Conservation (phyloP, 345 rosid species). For the Lepidium didymum region DNA sequence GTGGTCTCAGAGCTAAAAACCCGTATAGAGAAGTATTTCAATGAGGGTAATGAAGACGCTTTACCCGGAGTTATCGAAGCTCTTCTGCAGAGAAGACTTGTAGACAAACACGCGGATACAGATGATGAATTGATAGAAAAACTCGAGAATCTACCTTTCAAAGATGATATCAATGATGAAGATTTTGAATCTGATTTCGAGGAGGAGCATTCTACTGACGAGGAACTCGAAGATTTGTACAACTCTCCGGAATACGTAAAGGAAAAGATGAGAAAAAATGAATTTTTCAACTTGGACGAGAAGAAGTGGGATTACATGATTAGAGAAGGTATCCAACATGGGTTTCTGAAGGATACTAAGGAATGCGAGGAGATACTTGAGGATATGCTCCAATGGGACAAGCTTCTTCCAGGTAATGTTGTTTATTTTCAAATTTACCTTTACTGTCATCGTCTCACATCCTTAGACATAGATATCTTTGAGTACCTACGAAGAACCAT, state of each 20-base stretch:
- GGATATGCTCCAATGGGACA: conserved; percentile 90
- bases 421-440: neutral
- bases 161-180: conserved; percentile 45
- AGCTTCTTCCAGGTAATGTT: conserved; percentile 73
- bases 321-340: conserved; percentile 52
- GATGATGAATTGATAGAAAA: conserved; percentile 66
- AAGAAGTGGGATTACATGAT: conserved; percentile 83
- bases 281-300: conserved; percentile 71
- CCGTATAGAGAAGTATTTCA: conserved; percentile 60
- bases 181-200: conserved; percentile 81
- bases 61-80: conserved; percentile 63
- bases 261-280: conserved; percentile 52
- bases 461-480: neutral
- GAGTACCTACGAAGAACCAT: neutral
- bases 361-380: conserved; percentile 80
- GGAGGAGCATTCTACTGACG: conserved; percentile 52
- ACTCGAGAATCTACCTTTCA: conserved; percentile 37
- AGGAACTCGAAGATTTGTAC: conserved; percentile 69
- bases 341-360: conserved; percentile 57
- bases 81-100: conserved; percentile 50
- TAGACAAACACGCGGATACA: conserved; percentile 52
- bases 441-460: neutral
- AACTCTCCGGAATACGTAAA: conserved; percentile 43
- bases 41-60: conserved; percentile 63
- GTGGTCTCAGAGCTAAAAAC: conserved; percentile 53